Base-by-base conservation (phyloP, 2,329 filamentous ascomycete species). In the Fusarium aywerte region DNA sequence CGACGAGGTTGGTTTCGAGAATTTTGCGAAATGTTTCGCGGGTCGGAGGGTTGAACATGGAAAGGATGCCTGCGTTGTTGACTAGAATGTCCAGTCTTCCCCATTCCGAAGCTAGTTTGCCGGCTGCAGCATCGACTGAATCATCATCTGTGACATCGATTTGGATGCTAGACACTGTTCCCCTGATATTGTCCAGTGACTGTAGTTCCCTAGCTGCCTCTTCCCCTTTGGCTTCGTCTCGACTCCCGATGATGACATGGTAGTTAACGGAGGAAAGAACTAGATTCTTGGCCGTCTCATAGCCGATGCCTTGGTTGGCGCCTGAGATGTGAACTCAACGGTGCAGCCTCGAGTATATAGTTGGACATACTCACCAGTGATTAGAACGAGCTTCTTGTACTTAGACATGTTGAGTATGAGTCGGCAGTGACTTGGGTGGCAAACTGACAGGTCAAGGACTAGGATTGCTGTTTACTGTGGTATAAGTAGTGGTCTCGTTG, bases 261-360 rank as follows among this genome's bases (percentile, higher is more conserved):
- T 64, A 64, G 7, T 58, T 20, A 0, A 62, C 59, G 0, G 61
- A 64, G 0, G 59, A 64, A 0, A 64, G 18, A 1, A 58, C 21
- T 2, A 64, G 4, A 4, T 64, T 64, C 13, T 64, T 64, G 23
- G 59, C 61, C 7, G 52, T 64, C 13, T 64, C 61, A 3, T 39
- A 64, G 1, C 61, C 61, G 25, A 64, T 52, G 27, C 61, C 61
- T 38, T 58, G 61, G 11, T 64, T 64, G 52, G 61, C 61, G 45
- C 61, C 59, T 64, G 21, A 5, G n/a, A 18, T 18, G 9, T 4
- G 5, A 21, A 43, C 27, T 64, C 47, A 64, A 56, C 18, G 7
- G 31, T 7, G 13, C 12, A 25, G 11, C 7, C 7, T 15, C 9
- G n/a, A 5, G 5, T 12, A 5, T 7, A 0, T 2, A n/a, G 12